phyloP scores from a whole-genome alignment of 768 basidiomycete genomes.

The Psilocybe subaeruginosa region DNA sequence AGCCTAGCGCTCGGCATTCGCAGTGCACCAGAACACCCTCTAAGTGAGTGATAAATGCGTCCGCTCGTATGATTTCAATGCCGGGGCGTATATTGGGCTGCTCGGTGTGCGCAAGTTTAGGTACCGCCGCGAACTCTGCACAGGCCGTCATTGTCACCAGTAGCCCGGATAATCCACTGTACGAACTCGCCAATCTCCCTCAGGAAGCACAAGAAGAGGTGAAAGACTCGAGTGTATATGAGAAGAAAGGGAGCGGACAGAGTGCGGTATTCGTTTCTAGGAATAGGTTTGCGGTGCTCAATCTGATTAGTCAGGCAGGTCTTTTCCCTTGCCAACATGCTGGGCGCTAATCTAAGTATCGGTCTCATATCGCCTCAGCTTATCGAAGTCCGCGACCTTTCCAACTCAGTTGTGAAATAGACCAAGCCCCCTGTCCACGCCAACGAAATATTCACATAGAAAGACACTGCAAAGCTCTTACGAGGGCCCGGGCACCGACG shows the following conservation, averaged over 20 bases:
- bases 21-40: constrained; percentile 86
- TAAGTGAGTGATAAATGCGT: constrained; percentile 99
- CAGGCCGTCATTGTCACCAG: constrained; percentile 89
- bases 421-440: constrained; percentile 95
- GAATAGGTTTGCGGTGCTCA: constrained; percentile 92
- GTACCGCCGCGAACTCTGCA: constrained; percentile 90
- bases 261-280: constrained; percentile 96
- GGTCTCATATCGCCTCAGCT: constrained; percentile 44
- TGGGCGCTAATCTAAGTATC: neutral
- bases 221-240: constrained; percentile 90
- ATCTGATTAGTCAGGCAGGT: constrained; percentile 82
- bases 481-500: too few species aligned
- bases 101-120: constrained; percentile 95
- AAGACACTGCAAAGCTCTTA: too few species aligned
- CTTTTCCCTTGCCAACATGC: neutral
- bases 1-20: constrained; percentile 94
- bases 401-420: constrained; percentile 91
- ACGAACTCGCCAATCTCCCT: constrained; percentile 85
- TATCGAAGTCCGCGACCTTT: constrained; percentile 94
- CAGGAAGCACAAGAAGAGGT: constrained; percentile 75
- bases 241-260: constrained; percentile 85
- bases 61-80: constrained; percentile 91
- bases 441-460: constrained; percentile 81
- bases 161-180: constrained; percentile 91
- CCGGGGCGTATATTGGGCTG: constrained; percentile 89